Evolutionary conservation across 352 stramenopile genomes (phyloP).

Genomic region (Phytopythium sindhum): DNA sequence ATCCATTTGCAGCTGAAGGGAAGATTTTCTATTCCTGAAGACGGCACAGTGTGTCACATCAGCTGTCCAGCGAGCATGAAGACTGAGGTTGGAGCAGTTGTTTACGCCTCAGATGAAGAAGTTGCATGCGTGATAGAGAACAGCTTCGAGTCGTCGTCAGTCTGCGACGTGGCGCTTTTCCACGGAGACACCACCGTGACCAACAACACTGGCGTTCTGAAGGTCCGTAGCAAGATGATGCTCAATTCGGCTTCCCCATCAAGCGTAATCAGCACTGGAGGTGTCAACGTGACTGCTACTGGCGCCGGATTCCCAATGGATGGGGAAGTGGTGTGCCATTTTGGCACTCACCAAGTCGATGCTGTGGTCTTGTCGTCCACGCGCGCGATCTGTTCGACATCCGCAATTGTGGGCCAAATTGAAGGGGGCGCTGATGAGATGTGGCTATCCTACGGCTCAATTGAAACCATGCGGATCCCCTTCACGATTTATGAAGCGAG

Average conservation of each 20-base stretch:
- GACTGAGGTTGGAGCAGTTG: constrained; percentile 7
- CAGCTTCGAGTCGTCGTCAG: constrained; percentile 1
- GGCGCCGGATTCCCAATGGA: background rate
- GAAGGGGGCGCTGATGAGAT: constrained; percentile 16
- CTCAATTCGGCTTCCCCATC: background rate
- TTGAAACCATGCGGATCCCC: constrained; percentile 16
- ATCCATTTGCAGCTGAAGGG: constrained; percentile 26
- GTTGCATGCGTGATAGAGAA: constrained; percentile 21
- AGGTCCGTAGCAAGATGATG: background rate
- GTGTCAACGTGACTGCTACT: background rate
- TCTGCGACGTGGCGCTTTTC: constrained; percentile 23
- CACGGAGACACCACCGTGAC: constrained; percentile 23
- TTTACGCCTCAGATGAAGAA: constrained; percentile 14
- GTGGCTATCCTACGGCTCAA: constrained; percentile 30
- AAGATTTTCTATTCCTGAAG: constrained; percentile 21
- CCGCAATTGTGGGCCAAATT: constrained; percentile 14
- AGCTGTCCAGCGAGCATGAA: constrained; percentile 10
- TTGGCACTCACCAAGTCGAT: background rate
- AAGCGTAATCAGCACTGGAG: background rate
- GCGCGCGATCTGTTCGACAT: constrained; percentile 23
- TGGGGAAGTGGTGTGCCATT: background rate
- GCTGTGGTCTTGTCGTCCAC: constrained; percentile 9
- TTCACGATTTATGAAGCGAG: constrained; percentile 23
- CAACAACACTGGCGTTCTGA: constrained; percentile 12
- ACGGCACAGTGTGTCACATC: constrained; percentile 20